Base-by-base conservation (phyloP, 1,284 basidiomycete species). In the Sporisorium sorghi region DNA sequence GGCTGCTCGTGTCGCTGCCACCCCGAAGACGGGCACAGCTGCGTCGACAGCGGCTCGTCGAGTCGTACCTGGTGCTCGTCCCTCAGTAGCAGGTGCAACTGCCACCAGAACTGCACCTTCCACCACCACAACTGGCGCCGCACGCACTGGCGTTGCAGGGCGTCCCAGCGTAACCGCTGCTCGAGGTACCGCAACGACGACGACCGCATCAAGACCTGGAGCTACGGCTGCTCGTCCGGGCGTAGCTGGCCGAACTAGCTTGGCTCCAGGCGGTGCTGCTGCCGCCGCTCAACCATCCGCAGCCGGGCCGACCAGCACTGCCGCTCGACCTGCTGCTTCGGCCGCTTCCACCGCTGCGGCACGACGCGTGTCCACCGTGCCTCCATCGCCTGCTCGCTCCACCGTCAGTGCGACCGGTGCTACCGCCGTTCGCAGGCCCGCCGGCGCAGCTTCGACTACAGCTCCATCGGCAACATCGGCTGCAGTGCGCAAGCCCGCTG, bases 351-450 rank as follows among this genome's bases (percentile, higher is more conserved):
- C 66, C 23, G 23, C 65, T 11, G 49, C 58, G 9, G 50, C 63
- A 28, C 54, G 66, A 51, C 49, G 65, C 15, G 58, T 63, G 8
- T 59, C 70, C 7, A 65, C 61, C 5, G 67, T 67, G 8, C 74
- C 74, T 40, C 17, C 74, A 7, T 73, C 74, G 14, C 70, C 74
- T 14, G 65, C 70, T 30, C 68, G 67, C 32, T 51, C 73, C 2
- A 46, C 54, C 7, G 58, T 33, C 23, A 52, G 58, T 35, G 39
- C 58, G 3, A 47, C 64, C 12, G 58, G 64, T 23, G 32, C 64
- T 26, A 26, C 64, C 11, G 24, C 53, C 11, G 58, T 51, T 6
- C 58, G 64, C 21, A 51, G 54, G 10, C 49, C 64, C 3, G 64
- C 35, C 11, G 64, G 58, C 19, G 48, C 54, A 7, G 26, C 58